Percentiles rank a stretch among this genome's conserved stretches.
Evolutionary conservation across 2,329 filamentous ascomycete genomes (phyloP).

Genomic region (Graphiopsis chlorocephala): DNA sequence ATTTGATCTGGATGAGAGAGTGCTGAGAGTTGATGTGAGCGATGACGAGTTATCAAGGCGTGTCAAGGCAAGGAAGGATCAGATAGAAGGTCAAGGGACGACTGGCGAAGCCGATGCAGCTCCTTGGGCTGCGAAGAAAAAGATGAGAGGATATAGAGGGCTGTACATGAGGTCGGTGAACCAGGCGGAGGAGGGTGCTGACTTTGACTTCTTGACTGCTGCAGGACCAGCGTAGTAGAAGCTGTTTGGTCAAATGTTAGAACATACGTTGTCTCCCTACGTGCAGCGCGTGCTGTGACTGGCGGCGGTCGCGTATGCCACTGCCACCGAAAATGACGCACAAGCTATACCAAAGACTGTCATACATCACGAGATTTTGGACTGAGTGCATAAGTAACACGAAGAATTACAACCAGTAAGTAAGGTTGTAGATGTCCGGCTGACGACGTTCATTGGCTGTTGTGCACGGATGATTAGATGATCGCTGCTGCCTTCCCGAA

Average conservation of each 20-base stretch:
- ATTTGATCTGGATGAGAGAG: slow-evolving; percentile 45
- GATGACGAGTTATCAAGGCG: slow-evolving; percentile 42
- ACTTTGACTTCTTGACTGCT: slow-evolving; percentile 60
- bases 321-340: neutral
- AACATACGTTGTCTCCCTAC: neutral
- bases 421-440: neutral
- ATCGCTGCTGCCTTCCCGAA: neutral
- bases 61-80: slow-evolving; percentile 32
- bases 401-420: neutral
- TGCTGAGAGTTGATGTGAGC: slow-evolving; percentile 42
- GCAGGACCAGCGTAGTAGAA: slow-evolving; percentile 15
- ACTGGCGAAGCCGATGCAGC: slow-evolving; percentile 20
- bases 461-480: neutral
- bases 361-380: neutral
- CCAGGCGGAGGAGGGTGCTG: slow-evolving; percentile 57
- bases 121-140: slow-evolving; percentile 27
- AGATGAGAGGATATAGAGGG: slow-evolving; percentile 56
- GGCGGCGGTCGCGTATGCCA: neutral
- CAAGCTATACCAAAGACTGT: neutral
- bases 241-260: neutral
- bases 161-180: slow-evolving; percentile 60
- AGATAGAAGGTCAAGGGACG: slow-evolving; percentile 22
- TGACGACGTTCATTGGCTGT: neutral
- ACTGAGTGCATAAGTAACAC: neutral
- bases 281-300: neutral